Evolutionary conservation across 176 grass and related monocot genomes (phyloP).

Genomic region (Phyllostachys edulis): DNA sequence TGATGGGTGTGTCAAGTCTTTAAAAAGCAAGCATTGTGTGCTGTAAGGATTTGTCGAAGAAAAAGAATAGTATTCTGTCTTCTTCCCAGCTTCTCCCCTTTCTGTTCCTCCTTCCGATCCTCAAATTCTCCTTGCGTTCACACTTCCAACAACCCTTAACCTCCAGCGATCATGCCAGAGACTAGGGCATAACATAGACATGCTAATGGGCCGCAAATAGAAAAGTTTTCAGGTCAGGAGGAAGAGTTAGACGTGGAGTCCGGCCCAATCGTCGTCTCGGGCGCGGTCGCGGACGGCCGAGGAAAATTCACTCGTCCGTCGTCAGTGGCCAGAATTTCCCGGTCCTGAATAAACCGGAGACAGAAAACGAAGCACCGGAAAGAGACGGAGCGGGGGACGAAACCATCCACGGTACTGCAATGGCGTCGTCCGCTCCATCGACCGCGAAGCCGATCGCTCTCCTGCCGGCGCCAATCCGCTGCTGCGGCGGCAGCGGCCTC

Average conservation of each 20-base stretch:
- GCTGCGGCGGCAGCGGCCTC: background rate
- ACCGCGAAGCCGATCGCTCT: constrained; percentile 26
- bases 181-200: too few species aligned
- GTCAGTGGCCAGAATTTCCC: background rate
- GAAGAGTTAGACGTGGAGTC: background rate
- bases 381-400: constrained; percentile 1
- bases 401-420: background rate
- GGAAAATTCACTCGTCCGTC: background rate
- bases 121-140: too few species aligned
- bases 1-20: too few species aligned
- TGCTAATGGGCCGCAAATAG: background rate
- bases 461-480: background rate
- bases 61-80: too few species aligned
- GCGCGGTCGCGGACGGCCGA: too few species aligned
- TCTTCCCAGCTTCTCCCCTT: too few species aligned
- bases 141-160: too few species aligned
- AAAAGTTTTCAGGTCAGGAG: background rate
- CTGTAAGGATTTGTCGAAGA: too few species aligned
- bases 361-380: background rate
- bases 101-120: too few species aligned
- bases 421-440: constrained; percentile 44
- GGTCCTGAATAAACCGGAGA: constrained; percentile 17
- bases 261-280: background rate
- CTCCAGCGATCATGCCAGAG: too few species aligned
- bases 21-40: too few species aligned